A percentile compares a stretch with the other conserved stretches of the same genome.
These are phyloP conservation scores for Aspergillus clavatus DNA, from an alignment of 2,329 filamentous ascomycete genomes.

Conservation along the genomic window DNA sequence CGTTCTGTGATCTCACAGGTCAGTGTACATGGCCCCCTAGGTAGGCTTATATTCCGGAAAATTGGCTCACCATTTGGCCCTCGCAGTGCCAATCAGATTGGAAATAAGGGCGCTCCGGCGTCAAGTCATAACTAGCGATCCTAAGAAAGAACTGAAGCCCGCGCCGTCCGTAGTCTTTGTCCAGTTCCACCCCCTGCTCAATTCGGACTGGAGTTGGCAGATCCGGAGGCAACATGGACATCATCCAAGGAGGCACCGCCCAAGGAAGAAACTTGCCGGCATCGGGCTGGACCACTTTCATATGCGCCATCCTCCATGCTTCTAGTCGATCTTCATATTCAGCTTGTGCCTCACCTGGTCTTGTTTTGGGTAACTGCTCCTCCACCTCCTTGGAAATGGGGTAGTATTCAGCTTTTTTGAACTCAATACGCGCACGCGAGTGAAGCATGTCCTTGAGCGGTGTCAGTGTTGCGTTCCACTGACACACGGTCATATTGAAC, in stretches of 20 bases:
- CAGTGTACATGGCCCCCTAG: not conserved
- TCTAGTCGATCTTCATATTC: constrained; percentile 22
- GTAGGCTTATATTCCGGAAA: not conserved
- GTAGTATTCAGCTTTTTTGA: constrained; percentile 26
- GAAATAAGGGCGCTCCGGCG: constrained; percentile 54
- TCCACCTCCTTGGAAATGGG: constrained; percentile 19
- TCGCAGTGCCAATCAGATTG: constrained; percentile 47
- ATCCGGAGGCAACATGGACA: constrained; percentile 23
- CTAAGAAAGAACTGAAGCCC: constrained; percentile 62
- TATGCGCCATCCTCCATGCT: constrained; percentile 23
- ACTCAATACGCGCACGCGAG: constrained; percentile 29
- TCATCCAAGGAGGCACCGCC: constrained; percentile 27
- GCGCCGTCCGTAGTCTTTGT: constrained; percentile 33
- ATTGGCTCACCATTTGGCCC: constrained; percentile 39
- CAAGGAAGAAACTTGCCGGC: constrained; percentile 25
- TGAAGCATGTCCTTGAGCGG: constrained; percentile 31
- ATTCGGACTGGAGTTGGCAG: constrained; percentile 24
- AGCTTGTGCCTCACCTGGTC: constrained; percentile 16
- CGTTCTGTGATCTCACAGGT: constrained; percentile 45
- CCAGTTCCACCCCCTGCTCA: constrained; percentile 27
- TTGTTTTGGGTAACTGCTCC: constrained; percentile 12
- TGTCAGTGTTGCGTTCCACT: constrained; percentile 27
- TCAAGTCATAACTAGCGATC: constrained; percentile 56
- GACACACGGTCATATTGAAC: constrained; percentile 25
- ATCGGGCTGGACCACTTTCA: constrained; percentile 24